Conservation (phyloP, 306 rosid genomes). For the Fagus sylvatica region DNA sequence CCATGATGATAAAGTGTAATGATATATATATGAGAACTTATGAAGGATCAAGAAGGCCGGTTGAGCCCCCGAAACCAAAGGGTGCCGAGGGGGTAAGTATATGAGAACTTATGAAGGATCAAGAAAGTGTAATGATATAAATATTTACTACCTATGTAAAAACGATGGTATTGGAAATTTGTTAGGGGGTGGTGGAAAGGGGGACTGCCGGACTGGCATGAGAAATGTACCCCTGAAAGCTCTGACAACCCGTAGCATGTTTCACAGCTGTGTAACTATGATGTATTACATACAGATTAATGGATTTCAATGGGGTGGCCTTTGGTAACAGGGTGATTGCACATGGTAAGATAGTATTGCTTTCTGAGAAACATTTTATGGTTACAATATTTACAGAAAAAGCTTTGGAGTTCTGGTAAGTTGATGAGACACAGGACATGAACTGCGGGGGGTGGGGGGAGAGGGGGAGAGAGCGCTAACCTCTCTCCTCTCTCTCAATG, state of each 20-base stretch:
- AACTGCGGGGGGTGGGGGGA: too few relatives aligned
- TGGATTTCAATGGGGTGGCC: not conserved
- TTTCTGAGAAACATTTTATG: not conserved
- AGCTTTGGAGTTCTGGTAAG: too few relatives aligned
- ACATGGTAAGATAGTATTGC: not conserved
- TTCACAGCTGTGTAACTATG: not conserved
- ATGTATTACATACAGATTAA: not conserved
- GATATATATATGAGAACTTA: not conserved
- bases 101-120: too few relatives aligned
- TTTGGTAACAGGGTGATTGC: not conserved
- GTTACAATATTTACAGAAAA: too few relatives aligned
- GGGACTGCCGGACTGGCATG: not conserved
- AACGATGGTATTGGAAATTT: not conserved
- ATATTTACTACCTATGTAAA: not conserved
- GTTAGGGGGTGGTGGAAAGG: not conserved
- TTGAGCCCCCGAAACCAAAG: too few relatives aligned
- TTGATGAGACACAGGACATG: too few relatives aligned
- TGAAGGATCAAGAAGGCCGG: too few relatives aligned
- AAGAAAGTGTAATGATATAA: conserved; percentile 20
- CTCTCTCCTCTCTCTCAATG: too few relatives aligned
- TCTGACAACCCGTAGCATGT: not conserved
- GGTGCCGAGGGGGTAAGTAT: too few relatives aligned
- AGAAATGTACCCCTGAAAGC: not conserved
- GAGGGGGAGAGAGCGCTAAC: too few relatives aligned
- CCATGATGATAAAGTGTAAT: conserved; percentile 42